Percentiles rank a stretch among this genome's conserved stretches.
Evolutionary conservation across 1,284 basidiomycete species (phyloP).

Genomic region (Irpex sp.): DNA sequence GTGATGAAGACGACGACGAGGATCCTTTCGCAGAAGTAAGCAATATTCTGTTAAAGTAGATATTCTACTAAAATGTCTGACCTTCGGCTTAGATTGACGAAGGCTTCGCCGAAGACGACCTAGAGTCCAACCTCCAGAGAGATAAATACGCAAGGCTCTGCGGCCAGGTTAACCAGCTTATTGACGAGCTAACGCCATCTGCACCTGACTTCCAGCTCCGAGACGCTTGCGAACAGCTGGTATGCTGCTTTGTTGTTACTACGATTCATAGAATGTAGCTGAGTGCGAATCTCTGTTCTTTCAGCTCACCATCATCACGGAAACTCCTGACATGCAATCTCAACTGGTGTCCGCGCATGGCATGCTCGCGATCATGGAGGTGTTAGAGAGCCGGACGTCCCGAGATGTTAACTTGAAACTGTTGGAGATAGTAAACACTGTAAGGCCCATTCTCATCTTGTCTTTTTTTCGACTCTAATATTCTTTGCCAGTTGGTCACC

Average conservation of each 20-base stretch:
- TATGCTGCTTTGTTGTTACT: slow-evolving; percentile 33
- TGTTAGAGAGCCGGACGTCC: slow-evolving; percentile 78
- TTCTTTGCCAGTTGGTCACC: slow-evolving; percentile 71
- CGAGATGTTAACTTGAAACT: slow-evolving; percentile 82
- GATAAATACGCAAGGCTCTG: slow-evolving; percentile 88
- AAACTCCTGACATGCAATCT: slow-evolving; percentile 83
- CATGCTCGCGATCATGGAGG: slow-evolving; percentile 90
- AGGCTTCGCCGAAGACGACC: slow-evolving; percentile 81
- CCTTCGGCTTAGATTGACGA: slow-evolving; percentile 68
- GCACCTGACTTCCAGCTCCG: slow-evolving; percentile 76
- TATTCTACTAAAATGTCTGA: slow-evolving; percentile 5
- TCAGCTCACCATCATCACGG: slow-evolving; percentile 74
- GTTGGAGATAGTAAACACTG: slow-evolving; percentile 86
- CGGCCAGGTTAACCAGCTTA: slow-evolving; percentile 74
- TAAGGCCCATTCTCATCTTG: slow-evolving; percentile 29
- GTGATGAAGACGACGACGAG: slow-evolving; percentile 82
- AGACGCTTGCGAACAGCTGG: slow-evolving; percentile 84
- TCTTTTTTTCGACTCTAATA: neutral
- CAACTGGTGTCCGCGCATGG: slow-evolving; percentile 92
- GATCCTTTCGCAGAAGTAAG: slow-evolving; percentile 90
- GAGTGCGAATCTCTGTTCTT: neutral
- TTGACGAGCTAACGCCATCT: slow-evolving; percentile 81
- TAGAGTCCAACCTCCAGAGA: slow-evolving; percentile 84
- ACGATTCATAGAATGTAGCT: neutral
- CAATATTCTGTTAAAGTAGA: neutral